phyloP scores from a whole-genome alignment of 179 eudicot genomes.

The Sideroxylon spinosum region DNA sequence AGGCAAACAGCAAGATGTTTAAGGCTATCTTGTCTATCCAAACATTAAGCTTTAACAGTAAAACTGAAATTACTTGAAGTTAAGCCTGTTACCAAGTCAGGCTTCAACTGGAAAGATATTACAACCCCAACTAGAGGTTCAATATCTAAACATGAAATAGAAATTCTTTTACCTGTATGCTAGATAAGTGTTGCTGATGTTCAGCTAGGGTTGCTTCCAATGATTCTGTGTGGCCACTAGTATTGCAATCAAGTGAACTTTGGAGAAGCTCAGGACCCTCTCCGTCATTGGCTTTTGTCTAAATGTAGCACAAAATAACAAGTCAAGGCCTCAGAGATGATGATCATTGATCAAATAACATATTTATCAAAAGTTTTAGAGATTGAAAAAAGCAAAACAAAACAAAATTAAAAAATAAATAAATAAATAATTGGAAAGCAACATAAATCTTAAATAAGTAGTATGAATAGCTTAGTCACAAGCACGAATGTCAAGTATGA shows the following conservation, averaged over 20 bases:
- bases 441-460: not conserved
- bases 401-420: not conserved
- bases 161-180: constrained; percentile 63
- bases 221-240: constrained; percentile 84
- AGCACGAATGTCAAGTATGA: not conserved
- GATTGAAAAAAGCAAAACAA: not conserved
- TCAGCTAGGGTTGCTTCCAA: constrained; percentile 87
- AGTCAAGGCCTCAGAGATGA: constrained; percentile 4
- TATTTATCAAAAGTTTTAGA: no score
- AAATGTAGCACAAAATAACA: constrained; percentile 3
- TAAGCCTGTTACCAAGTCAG: not conserved
- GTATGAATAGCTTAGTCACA: not conserved
- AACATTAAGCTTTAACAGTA: not conserved
- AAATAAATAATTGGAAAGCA: constrained; percentile 2
- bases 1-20: not conserved
- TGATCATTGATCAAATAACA: no score
- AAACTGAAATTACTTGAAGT: not conserved
- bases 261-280: constrained; percentile 95
- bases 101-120: not conserved
- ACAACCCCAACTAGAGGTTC: not conserved
- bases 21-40: not conserved
- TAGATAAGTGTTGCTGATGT: constrained; percentile 88
- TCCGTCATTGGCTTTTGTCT: constrained; percentile 95
- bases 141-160: not conserved
- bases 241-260: constrained; percentile 57